A percentile compares a stretch with the other conserved stretches of the same genome.
These are phyloP conservation scores for Kodamaea jinghongensis DNA, from an alignment of 805 yeast species.

Conservation along the genomic window DNA sequence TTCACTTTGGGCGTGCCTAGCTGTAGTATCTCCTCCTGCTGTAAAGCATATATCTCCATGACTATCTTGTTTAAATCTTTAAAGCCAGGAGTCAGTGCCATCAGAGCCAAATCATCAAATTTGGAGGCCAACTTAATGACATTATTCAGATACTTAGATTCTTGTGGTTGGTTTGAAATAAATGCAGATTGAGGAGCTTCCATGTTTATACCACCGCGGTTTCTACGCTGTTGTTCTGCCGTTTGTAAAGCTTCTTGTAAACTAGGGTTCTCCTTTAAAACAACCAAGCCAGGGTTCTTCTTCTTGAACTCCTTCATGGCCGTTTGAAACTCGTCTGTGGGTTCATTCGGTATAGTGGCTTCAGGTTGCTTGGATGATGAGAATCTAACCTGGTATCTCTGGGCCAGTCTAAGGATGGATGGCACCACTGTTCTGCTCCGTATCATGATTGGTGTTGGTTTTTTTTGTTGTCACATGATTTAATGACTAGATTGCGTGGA, in stretches of 20 bases:
- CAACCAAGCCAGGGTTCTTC: slow-evolving; percentile 6
- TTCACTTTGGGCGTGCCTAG: slow-evolving; percentile 1
- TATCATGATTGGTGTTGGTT: slow-evolving; percentile 1
- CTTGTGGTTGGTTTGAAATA: background rate
- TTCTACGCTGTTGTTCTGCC: slow-evolving; percentile 7
- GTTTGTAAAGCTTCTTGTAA: slow-evolving; percentile 5
- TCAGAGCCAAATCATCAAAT: slow-evolving; percentile 8
- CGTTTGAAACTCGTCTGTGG: slow-evolving; percentile 1
- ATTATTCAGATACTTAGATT: slow-evolving; percentile 5
- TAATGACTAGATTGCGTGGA: too few relatives aligned
- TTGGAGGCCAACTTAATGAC: slow-evolving; percentile 6
- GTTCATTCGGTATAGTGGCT: slow-evolving; percentile 3
- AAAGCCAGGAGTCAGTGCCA: slow-evolving; percentile 3
- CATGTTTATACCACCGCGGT: slow-evolving; percentile 7
- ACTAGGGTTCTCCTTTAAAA: slow-evolving; percentile 7
- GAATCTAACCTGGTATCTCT: slow-evolving; percentile 7
- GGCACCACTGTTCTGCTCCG: background rate
- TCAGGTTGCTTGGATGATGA: slow-evolving; percentile 16
- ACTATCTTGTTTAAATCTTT: slow-evolving; percentile 5
- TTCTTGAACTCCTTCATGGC: slow-evolving; percentile 7
- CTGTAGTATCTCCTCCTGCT: slow-evolving; percentile 7
- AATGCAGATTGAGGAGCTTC: slow-evolving; percentile 7
- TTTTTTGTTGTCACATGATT: background rate
- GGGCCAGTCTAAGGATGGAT: background rate
- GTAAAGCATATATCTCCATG: slow-evolving; percentile 8